Evolutionary conservation across 306 rosid species (phyloP), one percentile per base, ranked within the genome.

Genomic region (Carpinus fangiana): DNA sequence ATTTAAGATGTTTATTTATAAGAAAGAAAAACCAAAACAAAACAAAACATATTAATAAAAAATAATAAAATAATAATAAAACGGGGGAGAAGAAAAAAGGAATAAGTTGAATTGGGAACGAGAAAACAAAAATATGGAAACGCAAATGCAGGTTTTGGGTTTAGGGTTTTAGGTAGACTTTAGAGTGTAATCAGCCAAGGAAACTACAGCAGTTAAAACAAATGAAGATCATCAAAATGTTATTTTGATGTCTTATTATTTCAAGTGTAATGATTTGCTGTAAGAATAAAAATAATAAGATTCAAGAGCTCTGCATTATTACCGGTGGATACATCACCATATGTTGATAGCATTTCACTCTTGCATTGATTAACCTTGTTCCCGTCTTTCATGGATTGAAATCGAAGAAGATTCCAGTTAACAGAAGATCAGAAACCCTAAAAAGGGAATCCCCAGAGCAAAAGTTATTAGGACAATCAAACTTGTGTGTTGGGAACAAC

Each of bases 371-470:
- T 65, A 65, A 34, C 21, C 47, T 7, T 7, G 70, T 36, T 36
- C 70, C 70, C 70, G 47, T 64, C 70, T 36, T 36, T 47, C 70
- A 36, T 65, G 47, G 70, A 36, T 65, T 65, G 46, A 34, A 65
- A 46, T 36, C 12, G 45, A 34, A 14, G 47, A 65, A 61, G 70
- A 65, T 36, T 21, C 70, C 21, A 36, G 23, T 16, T 28, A 65
- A 12, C 23, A 38, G 71, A 66, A 38, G 14, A 8, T 41, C 71
- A 66, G 23, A 18, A 36, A 66, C 46, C 69, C 71, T 66, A 14
- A 7, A 38, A 3, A 36, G 13, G 34, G 21, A 8, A 61, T 26
- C 8, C 68, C 68, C 70, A 8, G 23, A 18, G 43, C 6, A 62
- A 28, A 14, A 62, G 1, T 66, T 38, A 66, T 38, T 7, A 16